Base-by-base conservation (phyloP, 257 asterid genomes). In the Solanum chmielewskii region DNA sequence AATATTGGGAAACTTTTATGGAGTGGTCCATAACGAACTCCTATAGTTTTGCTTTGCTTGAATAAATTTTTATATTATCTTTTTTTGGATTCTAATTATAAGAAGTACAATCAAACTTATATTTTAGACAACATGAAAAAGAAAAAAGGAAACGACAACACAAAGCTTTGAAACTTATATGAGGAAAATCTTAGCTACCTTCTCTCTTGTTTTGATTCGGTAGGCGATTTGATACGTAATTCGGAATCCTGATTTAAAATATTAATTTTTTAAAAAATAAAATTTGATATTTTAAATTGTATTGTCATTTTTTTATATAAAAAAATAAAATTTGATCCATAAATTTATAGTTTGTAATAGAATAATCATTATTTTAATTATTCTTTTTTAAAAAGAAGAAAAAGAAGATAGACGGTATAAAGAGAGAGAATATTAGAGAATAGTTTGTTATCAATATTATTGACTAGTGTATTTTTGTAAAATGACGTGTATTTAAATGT, bases 251-350 rank as follows among this genome's bases (percentile, higher is more conserved):
- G 0, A 60, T 60, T 60, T 60, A 2, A 60, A 60, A 60, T 21
- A 21, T 59, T 21, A 8, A 59, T 6, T 18, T 59, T 59, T 3
- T 0, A 0, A 21, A 59, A 59, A 20, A 21, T 7, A 21, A 0
- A 0, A 56, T 56, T 59, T 21, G 13, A 21, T 13, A 59, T 59
- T 59, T 21, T 21, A 59, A 21, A 59, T 59, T 59, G 27, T 59
- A 59, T 3, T 21, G 23, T 56, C 4, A 4, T 59, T 1, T 59
- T 59, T 7, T 21, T 2, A 21, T 3, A 59, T 8, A 35, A 35
- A 37, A 35, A 35, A 35, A 1, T 20, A 59, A 59, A 59, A 59
- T 21, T 59, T 59, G 25, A 59, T 59, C 3, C 3, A 59, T 59
- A 59, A 59, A 2, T 20, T 59, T 59, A 59, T 21, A 59, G 3